These are phyloP conservation scores for Jaenimonas drosophilae DNA, from an alignment of 208 protist species.

Conservation along the genomic window DNA sequence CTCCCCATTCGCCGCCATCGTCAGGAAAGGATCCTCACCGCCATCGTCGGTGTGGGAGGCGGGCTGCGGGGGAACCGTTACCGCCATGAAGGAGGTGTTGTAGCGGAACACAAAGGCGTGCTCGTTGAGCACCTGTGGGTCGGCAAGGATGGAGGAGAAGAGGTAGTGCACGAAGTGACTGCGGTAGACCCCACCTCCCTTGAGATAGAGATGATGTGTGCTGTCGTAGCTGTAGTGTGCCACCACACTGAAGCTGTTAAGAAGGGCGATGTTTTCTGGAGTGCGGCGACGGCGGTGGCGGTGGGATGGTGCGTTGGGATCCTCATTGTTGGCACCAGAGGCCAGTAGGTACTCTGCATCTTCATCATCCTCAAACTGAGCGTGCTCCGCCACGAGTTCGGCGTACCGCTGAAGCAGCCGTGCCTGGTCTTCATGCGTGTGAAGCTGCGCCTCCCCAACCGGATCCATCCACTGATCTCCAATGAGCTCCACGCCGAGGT, in stretches of 20 bases:
- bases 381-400: neutral
- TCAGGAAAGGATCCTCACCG: neutral
- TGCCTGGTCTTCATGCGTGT: too few relatives aligned
- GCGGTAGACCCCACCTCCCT: conserved; percentile 61
- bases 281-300: conserved; percentile 6
- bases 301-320: too few relatives aligned
- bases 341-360: too few relatives aligned
- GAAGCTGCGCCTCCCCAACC: conserved; percentile 13
- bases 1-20: neutral
- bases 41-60: neutral
- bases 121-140: conserved; percentile 17
- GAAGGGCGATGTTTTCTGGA: conserved; percentile 50
- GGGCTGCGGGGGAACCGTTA: conserved; percentile 44
- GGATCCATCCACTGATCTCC: conserved; percentile 57
- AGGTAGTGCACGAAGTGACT: conserved; percentile 81
- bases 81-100: conserved; percentile 63
- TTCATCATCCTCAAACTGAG: neutral
- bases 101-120: conserved; percentile 56
- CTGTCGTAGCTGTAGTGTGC: conserved; percentile 71
- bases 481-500: conserved; percentile 77
- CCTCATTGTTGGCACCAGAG: neutral
- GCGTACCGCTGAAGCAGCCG: too few relatives aligned
- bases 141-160: conserved; percentile 34
- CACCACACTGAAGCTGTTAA: conserved; percentile 86
- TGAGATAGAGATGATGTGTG: conserved; percentile 63